These are phyloP conservation scores for Solanum pennellii DNA, from an alignment of 257 asterid species.

Conservation along the genomic window DNA sequence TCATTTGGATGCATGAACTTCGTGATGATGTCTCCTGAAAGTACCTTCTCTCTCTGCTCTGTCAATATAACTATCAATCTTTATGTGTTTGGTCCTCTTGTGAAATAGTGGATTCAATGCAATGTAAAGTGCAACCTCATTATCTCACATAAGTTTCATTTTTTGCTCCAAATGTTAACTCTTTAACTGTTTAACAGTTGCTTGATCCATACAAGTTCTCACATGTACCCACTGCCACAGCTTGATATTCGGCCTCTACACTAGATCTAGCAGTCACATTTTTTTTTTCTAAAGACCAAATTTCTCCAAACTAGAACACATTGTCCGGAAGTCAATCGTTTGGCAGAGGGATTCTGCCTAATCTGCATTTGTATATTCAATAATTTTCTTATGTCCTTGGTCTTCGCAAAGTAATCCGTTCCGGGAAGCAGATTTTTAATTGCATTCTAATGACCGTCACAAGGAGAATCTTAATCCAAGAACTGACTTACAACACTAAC, in stretches of 20 bases:
- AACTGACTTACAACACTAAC: neutral
- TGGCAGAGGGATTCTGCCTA: neutral
- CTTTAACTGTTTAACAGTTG: neutral
- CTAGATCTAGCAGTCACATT: neutral
- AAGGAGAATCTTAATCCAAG: neutral
- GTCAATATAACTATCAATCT: neutral
- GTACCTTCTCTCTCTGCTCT: neutral
- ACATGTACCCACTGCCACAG: neutral
- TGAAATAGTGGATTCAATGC: neutral
- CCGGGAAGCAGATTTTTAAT: neutral
- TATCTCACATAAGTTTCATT: neutral
- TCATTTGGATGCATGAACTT: neutral
- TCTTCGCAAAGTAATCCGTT: neutral
- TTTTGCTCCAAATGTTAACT: neutral
- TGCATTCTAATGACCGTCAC: neutral
- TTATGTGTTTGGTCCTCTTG: neutral
- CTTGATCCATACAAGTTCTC: neutral
- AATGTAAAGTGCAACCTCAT: neutral
- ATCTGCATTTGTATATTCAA: neutral
- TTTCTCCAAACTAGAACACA: neutral
- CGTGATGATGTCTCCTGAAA: neutral
- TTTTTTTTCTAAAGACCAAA: neutral
- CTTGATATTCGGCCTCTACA: neutral
- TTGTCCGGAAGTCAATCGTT: neutral
- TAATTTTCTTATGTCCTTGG: neutral